Percentiles rank a stretch among this genome's conserved stretches.
phyloP scores from a whole-genome alignment of 768 basidiomycete species.

The Calocybe gangraenosa region DNA sequence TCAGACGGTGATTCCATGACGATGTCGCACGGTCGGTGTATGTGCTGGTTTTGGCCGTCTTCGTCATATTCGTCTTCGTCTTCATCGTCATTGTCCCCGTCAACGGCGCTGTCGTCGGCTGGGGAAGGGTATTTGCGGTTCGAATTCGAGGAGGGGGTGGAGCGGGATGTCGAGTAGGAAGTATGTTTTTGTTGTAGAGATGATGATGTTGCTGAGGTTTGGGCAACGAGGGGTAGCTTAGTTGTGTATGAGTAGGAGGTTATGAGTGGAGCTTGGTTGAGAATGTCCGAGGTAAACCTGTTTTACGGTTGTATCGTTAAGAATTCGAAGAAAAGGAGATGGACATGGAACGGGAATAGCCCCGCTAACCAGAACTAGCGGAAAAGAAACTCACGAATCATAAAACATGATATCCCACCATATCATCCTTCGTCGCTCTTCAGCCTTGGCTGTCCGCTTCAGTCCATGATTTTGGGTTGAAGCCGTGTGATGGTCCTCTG shows the following conservation, averaged over 20 bases:
- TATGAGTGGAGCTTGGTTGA: conserved; percentile 61
- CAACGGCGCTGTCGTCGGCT: neutral
- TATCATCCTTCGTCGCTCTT: conserved; percentile 29
- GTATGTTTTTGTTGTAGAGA: too few species aligned
- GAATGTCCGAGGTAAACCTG: conserved; percentile 68
- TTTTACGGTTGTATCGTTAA: neutral
- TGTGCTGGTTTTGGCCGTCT: too few species aligned
- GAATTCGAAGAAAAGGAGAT: conserved; percentile 3
- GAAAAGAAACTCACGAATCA: conserved; percentile 56
- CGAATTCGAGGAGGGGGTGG: neutral
- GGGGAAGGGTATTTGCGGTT: neutral
- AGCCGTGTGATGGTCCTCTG: conserved; percentile 31
- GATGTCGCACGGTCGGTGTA: too few species aligned
- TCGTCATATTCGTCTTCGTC: neutral
- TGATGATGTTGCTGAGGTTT: neutral
- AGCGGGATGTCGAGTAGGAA: neutral
- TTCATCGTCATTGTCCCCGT: neutral
- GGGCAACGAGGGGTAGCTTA: conserved; percentile 49
- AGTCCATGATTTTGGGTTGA: neutral
- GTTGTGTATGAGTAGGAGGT: conserved; percentile 51
- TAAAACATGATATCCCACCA: conserved; percentile 84
- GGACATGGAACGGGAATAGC: too few species aligned
- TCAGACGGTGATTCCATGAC: too few species aligned
- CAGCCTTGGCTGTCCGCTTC: conserved; percentile 6
- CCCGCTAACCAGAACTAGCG: too few species aligned